A percentile compares a stretch with the other conserved stretches of the same genome.
Conservation (phyloP, 495 filamentous ascomycete species). For the Ramalina intermedia region DNA sequence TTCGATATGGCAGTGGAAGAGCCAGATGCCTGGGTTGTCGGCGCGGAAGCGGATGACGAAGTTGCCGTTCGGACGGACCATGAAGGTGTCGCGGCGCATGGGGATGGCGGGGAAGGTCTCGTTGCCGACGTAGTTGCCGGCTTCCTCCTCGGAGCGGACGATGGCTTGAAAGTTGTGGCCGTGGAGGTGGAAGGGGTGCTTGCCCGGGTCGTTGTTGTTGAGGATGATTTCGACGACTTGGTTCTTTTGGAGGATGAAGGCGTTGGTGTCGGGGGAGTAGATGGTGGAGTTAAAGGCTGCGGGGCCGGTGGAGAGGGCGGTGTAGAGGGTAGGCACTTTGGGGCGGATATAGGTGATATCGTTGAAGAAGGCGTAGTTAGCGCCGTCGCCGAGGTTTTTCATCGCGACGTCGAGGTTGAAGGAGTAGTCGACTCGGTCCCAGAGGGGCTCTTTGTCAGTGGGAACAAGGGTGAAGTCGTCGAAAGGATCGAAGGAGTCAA, state of each 20-base stretch:
- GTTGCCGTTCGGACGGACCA: constrained; percentile 39
- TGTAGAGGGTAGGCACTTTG: constrained; percentile 64
- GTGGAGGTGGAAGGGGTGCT: constrained; percentile 73
- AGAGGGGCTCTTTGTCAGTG: constrained; percentile 41
- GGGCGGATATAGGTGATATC: constrained; percentile 53
- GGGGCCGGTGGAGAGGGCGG: constrained; percentile 44
- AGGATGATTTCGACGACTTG: constrained; percentile 58
- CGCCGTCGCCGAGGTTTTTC: constrained; percentile 58
- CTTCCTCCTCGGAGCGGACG: constrained; percentile 35
- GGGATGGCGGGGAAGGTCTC: constrained; percentile 29
- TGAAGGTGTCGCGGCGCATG: constrained; percentile 45
- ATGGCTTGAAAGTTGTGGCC: constrained; percentile 65
- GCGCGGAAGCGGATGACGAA: constrained; percentile 52
- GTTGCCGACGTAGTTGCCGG: constrained; percentile 29
- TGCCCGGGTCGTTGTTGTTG: constrained; percentile 58
- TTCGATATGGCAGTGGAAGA: constrained; percentile 75
- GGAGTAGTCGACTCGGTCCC: constrained; percentile 41
- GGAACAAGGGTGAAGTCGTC: constrained; percentile 64
- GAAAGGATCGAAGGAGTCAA: constrained; percentile 46
- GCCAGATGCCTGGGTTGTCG: constrained; percentile 65
- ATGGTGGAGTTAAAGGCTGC: constrained; percentile 45
- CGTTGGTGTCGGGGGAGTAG: constrained; percentile 54
- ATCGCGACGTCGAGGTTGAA: constrained; percentile 53
- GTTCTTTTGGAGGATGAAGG: constrained; percentile 47
- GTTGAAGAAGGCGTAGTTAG: constrained; percentile 72